Conservation (phyloP, 2,329 filamentous ascomycete species). For the Trichoderma guizhouense region DNA sequence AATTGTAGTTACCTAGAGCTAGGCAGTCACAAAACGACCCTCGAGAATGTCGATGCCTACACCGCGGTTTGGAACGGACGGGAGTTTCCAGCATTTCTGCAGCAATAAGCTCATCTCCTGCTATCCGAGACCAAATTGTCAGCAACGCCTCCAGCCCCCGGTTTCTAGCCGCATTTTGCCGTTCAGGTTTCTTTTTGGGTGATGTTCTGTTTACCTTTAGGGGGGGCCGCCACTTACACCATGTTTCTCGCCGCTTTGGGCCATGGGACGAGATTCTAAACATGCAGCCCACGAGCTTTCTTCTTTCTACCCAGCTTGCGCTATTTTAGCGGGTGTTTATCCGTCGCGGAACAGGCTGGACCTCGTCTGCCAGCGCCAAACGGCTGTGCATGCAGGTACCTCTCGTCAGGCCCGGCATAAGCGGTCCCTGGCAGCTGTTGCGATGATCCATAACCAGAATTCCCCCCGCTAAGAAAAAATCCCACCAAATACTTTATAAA, state of each 20-base stretch:
- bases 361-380: neutral
- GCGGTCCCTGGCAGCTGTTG: neutral
- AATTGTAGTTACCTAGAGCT: conserved; percentile 6
- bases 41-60: conserved; percentile 1
- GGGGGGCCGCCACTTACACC: neutral
- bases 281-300: neutral
- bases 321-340: conserved; percentile 9
- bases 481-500: conserved; percentile 8
- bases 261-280: neutral
- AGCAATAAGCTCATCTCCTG: neutral
- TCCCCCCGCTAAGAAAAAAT: conserved; percentile 6
- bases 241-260: neutral
- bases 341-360: neutral
- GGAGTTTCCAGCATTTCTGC: neutral
- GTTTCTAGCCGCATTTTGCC: neutral
- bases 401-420: neutral
- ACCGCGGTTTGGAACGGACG: neutral
- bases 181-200: neutral
- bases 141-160: neutral
- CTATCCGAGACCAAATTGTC: neutral
- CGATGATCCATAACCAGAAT: neutral
- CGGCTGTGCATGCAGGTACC: conserved; percentile 9
- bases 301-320: neutral
- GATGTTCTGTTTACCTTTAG: neutral
- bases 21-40: conserved; percentile 1